Percentiles rank a stretch among this genome's conserved stretches.
Conservation (phyloP, 164 flowering plant genomes). For the Houttuynia cordata region DNA sequence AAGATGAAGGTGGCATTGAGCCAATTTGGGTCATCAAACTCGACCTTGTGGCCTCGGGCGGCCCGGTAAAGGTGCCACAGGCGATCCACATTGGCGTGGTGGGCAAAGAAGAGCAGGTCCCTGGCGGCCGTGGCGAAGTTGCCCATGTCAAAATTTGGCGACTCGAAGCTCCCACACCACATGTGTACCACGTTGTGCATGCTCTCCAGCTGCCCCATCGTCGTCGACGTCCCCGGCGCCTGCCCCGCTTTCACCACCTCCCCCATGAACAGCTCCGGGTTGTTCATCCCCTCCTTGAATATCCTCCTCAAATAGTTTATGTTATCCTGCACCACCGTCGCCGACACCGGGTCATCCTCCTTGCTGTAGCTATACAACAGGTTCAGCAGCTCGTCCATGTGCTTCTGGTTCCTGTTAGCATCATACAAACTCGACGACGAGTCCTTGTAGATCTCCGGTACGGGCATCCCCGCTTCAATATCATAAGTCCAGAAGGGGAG, state of each 20-base stretch:
- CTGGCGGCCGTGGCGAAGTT: conserved; percentile 2
- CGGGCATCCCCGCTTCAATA: conserved; percentile 1
- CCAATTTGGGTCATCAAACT: conserved; percentile 2
- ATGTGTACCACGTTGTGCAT: not conserved
- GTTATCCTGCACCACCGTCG: not conserved
- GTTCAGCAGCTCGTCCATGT: not conserved
- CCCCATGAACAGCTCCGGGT: conserved; percentile 5
- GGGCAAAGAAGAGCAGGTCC: not conserved
- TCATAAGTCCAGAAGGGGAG: conserved; percentile 11
- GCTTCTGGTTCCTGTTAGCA: conserved; percentile 2
- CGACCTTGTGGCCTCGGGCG: conserved; percentile 2
- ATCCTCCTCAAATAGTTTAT: not conserved
- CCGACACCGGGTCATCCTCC: not conserved
- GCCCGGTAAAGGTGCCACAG: conserved; percentile 5
- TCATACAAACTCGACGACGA: conserved; percentile 1
- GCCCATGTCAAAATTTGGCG: conserved; percentile 5
- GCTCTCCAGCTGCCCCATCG: not conserved
- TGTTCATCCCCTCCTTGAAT: not conserved
- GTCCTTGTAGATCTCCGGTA: conserved; percentile 1
- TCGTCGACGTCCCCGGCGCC: not conserved
- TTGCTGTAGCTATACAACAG: not conserved
- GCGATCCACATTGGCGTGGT: conserved; percentile 6
- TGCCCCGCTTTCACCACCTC: not conserved
- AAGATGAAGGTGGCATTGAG: conserved; percentile 6
- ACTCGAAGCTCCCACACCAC: not conserved